Evolutionary conservation across 768 basidiomycete genomes (phyloP).

Genomic region (Polyporus arcularius): DNA sequence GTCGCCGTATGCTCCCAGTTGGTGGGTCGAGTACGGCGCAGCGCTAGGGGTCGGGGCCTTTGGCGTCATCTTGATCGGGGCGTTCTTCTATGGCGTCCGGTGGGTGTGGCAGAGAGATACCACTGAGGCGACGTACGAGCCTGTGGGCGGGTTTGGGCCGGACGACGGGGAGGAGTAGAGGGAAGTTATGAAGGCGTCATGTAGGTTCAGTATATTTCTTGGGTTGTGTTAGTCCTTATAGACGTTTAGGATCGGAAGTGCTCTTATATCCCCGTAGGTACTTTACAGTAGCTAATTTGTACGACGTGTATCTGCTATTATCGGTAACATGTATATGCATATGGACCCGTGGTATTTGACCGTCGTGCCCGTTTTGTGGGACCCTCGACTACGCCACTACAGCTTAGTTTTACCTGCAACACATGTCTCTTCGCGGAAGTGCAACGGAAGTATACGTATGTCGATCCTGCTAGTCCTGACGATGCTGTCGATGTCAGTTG

Average conservation of each 20-base stretch:
- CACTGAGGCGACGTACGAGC: constrained; percentile 88
- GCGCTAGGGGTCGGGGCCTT: constrained; percentile 62
- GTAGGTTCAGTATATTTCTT: background rate
- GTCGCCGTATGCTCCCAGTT: constrained; percentile 81
- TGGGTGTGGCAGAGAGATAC: constrained; percentile 72
- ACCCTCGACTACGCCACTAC: background rate
- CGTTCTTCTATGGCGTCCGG: constrained; percentile 74
- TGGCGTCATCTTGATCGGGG: constrained; percentile 61
- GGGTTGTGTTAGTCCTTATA: constrained; percentile 10
- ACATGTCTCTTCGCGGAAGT: background rate
- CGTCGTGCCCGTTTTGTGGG: background rate
- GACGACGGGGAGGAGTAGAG: constrained; percentile 45
- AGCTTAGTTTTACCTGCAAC: background rate
- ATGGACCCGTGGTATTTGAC: background rate
- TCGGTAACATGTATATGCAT: background rate
- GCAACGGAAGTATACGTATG: background rate
- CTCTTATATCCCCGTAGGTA: background rate
- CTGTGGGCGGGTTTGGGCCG: constrained; percentile 75
- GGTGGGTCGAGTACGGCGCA: constrained; percentile 78
- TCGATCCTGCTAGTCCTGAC: no score
- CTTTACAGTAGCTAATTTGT: constrained; percentile 16
- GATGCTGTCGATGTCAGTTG: no score
- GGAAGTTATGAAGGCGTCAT: background rate
- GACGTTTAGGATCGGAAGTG: constrained; percentile 1
- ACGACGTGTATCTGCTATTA: constrained; percentile 7